Base-by-base conservation (phyloP, 2,329 filamentous ascomycete genomes). In the Xylaria multiplex region DNA sequence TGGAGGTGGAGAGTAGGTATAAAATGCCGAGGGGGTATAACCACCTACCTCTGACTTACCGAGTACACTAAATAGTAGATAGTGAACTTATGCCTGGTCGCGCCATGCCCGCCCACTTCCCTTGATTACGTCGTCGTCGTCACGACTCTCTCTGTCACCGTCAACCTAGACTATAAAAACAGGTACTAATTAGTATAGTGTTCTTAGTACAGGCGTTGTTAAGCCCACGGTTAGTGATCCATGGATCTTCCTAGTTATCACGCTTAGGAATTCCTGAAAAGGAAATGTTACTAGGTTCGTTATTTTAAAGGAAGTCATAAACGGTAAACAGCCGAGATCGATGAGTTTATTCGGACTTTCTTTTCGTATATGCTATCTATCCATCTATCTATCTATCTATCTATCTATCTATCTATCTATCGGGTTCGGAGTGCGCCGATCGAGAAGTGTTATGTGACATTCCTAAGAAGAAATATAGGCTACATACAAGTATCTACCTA, bases 91-190 rank as follows among this genome's bases (percentile, higher is more conserved):
- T 54, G 16, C 50, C 37, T 59, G 53, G 59, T 63, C 59, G 63
- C 59, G 60, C 64, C 59, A 64, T 22, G 35, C 16, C 50, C 43
- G 35, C 16, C 55, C 49, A 45, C 42, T 66, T 61, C 58, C 59
- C 45, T 61, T 49, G 52, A 50, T 59, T 54, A 43, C 30, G 35
- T 52, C 14, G 45, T 57, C 53, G 58, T 48, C 53, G 58, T 48
- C 42, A 65, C 32, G 58, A 43, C 48, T 27, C 27, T 27, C 27
- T 27, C 27, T 27, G 27, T 27, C 5, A 27, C 27, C 5, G 27
- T 5, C 27, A 27, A 35, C 32, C 32, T 35, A 35, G 32, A 35
- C 32, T 35, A 32, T 35, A 32, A 32, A 32, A 27, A 27, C 27
- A 27, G 27, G 27, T 27, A 27, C 27, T 27, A 27, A 27, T 27